phyloP scores from a whole-genome alignment of 148 eudicot species.

The Vaccinium macrocarpon region DNA sequence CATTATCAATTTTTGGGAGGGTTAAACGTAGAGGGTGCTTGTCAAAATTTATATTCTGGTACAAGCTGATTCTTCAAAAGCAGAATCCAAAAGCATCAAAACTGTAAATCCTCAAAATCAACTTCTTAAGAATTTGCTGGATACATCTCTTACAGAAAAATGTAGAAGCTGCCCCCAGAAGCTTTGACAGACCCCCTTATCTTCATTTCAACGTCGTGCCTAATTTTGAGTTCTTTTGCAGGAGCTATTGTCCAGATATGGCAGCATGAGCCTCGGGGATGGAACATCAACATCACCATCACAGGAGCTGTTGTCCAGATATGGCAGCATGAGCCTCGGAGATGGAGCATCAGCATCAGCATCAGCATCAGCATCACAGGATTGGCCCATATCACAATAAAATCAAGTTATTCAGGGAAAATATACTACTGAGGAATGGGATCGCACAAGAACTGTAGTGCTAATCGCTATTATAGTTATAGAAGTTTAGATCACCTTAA shows the following conservation, averaged over 20 bases:
- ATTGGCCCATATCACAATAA: background rate
- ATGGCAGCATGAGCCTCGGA: constrained; percentile 17
- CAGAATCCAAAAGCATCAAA: background rate
- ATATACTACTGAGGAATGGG: background rate
- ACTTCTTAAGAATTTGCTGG: background rate
- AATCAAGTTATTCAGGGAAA: background rate
- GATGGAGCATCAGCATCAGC: constrained; percentile 22
- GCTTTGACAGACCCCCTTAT: no score
- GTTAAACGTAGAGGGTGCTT: background rate
- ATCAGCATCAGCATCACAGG: constrained; percentile 5
- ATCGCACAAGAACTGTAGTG: background rate
- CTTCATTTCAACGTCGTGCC: background rate
- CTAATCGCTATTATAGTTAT: background rate
- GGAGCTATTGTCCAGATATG: constrained; percentile 25
- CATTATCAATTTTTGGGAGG: background rate
- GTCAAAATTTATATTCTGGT: background rate
- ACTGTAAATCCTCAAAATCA: background rate
- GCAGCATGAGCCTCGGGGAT: constrained; percentile 18
- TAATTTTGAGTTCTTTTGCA: constrained; percentile 1
- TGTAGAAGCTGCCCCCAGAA: no score
- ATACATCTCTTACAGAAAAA: background rate
- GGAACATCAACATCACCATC: constrained; percentile 20
- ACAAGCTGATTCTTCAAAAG: background rate
- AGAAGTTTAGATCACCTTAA: background rate
- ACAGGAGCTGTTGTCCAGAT: constrained; percentile 18